Evolutionary conservation across 805 yeast species (phyloP).

Genomic region (Cyberlindnera euphorbiae): DNA sequence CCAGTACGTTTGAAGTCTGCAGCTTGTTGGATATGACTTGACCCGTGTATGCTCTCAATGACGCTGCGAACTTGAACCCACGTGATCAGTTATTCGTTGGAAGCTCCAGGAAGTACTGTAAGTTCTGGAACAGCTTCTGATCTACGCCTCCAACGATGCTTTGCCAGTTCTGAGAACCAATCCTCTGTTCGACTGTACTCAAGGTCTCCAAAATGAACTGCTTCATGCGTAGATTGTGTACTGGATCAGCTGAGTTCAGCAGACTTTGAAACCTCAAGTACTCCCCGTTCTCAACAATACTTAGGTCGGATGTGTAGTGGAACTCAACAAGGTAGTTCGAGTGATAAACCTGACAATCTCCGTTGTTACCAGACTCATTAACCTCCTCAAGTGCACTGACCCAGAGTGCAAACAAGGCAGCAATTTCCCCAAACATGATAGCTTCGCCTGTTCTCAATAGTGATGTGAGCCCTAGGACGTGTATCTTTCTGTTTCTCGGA

Average conservation of each 20-base stretch:
- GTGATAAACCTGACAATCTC: slow-evolving; percentile 54
- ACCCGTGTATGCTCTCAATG: too few relatives aligned
- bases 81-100: slow-evolving; percentile 8
- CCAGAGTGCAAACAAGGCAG: slow-evolving; percentile 38
- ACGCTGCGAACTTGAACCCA: too few relatives aligned
- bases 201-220: slow-evolving; percentile 35
- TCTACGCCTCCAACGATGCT: slow-evolving; percentile 9
- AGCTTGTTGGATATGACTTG: too few relatives aligned
- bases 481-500: slow-evolving; percentile 70
- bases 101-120: slow-evolving; percentile 20
- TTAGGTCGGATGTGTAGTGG: slow-evolving; percentile 20
- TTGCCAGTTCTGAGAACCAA: slow-evolving; percentile 13
- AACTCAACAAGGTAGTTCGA: slow-evolving; percentile 33
- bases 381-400: slow-evolving; percentile 66
- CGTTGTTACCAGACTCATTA: slow-evolving; percentile 47
- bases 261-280: slow-evolving; percentile 37
- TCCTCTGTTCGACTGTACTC: slow-evolving; percentile 7
- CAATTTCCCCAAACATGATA: slow-evolving; percentile 27
- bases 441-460: slow-evolving; percentile 37
- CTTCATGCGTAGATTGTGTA: slow-evolving; percentile 48
- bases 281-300: slow-evolving; percentile 35
- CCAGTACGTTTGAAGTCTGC: too few relatives aligned
- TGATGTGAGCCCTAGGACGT: slow-evolving; percentile 55
- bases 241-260: slow-evolving; percentile 41
- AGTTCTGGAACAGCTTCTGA: slow-evolving; percentile 20